A percentile compares a stretch with the other conserved stretches of the same genome.
Conservation (phyloP, 495 filamentous ascomycete species). For the Filosporella fistucella region DNA sequence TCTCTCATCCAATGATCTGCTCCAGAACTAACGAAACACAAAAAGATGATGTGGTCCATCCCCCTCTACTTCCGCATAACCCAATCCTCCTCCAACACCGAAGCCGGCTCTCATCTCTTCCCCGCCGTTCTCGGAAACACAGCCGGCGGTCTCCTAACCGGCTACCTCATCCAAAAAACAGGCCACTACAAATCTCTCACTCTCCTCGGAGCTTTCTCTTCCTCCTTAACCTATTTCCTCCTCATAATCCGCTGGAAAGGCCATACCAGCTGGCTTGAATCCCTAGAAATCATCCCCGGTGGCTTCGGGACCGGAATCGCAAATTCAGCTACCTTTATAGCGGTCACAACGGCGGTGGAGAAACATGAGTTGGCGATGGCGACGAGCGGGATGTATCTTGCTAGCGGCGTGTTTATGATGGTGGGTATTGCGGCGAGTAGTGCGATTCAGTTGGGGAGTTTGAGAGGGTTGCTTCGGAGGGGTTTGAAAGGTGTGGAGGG, state of each 20-base stretch:
- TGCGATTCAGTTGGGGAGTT: slow-evolving; percentile 26
- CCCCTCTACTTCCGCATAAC: slow-evolving; percentile 70
- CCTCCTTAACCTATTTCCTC: slow-evolving; percentile 47
- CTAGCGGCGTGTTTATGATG: slow-evolving; percentile 43
- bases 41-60: slow-evolving; percentile 43
- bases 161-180: slow-evolving; percentile 49
- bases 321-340: slow-evolving; percentile 48
- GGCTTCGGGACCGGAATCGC: slow-evolving; percentile 53
- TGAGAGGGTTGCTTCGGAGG: slow-evolving; percentile 1
- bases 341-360: slow-evolving; percentile 39
- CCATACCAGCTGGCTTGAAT: slow-evolving; percentile 30
- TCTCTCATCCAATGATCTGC: no score
- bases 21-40: no score
- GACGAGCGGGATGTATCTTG: slow-evolving; percentile 46
- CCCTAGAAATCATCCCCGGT: slow-evolving; percentile 34
- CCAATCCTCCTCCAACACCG: slow-evolving; percentile 45
- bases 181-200: slow-evolving; percentile 55
- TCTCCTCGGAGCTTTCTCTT: slow-evolving; percentile 42
- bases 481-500: not conserved
- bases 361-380: slow-evolving; percentile 47
- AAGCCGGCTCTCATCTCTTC: slow-evolving; percentile 56
- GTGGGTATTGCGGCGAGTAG: slow-evolving; percentile 47
- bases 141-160: slow-evolving; percentile 54
- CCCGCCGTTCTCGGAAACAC: slow-evolving; percentile 64
- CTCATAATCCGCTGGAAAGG: slow-evolving; percentile 60